These are phyloP conservation scores for Ophiostoma novo-ulmi DNA, from an alignment of 2,329 filamentous ascomycete species.

Conservation along the genomic window DNA sequence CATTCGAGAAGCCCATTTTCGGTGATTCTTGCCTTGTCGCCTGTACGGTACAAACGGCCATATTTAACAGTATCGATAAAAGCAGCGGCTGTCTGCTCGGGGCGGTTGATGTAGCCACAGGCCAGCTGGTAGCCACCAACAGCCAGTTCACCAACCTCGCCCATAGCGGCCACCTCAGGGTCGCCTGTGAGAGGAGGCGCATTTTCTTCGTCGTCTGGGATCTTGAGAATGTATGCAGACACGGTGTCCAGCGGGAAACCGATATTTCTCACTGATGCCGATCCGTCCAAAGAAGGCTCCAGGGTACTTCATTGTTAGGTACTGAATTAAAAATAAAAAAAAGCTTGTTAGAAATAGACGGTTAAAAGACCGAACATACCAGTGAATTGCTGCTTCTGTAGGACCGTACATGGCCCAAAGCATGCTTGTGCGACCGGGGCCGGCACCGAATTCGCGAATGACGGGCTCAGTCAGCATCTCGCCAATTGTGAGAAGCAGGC, in stretches of 20 bases:
- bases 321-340: not conserved
- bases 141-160: conserved; percentile 71
- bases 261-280: conserved; percentile 61
- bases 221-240: conserved; percentile 64
- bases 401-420: conserved; percentile 93
- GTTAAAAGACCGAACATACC: conserved; percentile 35
- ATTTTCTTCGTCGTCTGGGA: conserved; percentile 33
- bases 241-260: conserved; percentile 76
- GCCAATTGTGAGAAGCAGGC: conserved; percentile 76
- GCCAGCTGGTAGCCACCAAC: conserved; percentile 78
- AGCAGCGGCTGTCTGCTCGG: conserved; percentile 64
- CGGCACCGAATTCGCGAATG: conserved; percentile 70
- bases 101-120: conserved; percentile 73
- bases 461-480: conserved; percentile 83
- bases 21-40: conserved; percentile 70
- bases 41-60: conserved; percentile 74
- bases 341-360: no score
- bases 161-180: conserved; percentile 51
- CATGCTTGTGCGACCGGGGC: conserved; percentile 50
- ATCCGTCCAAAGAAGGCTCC: conserved; percentile 55
- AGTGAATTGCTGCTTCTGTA: conserved; percentile 88
- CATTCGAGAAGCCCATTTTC: conserved; percentile 71
- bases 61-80: conserved; percentile 61
- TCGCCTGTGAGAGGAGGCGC: not conserved
- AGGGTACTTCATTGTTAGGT: conserved; percentile 53